Evolutionary conservation across 2,329 filamentous ascomycete genomes (phyloP).

Genomic region (Cladosporium sp.): DNA sequence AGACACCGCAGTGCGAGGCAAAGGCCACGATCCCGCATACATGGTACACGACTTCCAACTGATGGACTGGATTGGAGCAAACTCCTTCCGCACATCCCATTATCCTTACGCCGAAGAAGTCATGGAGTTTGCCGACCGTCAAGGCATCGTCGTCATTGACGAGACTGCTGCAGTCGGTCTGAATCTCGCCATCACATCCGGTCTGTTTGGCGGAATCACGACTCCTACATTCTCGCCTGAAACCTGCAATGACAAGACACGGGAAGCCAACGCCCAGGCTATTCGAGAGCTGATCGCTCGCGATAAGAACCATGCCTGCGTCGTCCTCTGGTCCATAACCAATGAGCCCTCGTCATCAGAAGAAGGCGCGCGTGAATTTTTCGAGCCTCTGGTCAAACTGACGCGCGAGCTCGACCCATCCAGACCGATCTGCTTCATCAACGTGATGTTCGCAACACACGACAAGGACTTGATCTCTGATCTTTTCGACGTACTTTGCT

Average conservation of each 20-base stretch:
- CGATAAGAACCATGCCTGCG: conserved; percentile 9
- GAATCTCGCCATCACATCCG: background rate
- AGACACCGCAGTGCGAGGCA: conserved; percentile 7
- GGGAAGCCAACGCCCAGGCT: background rate
- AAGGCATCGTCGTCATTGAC: conserved; percentile 8
- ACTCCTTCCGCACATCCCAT: conserved; percentile 12
- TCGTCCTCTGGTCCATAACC: conserved; percentile 7
- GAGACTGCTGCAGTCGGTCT: conserved; percentile 6
- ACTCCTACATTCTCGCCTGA: background rate
- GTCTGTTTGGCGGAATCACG: background rate
- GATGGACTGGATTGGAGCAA: conserved; percentile 9
- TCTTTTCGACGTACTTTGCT: conserved; percentile 2
- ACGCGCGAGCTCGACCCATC: conserved; percentile 4
- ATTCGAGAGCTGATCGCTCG: conserved; percentile 9
- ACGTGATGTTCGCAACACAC: background rate
- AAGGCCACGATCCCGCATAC: conserved; percentile 4
- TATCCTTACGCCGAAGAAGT: conserved; percentile 12
- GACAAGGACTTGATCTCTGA: conserved; percentile 7
- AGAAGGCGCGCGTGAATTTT: conserved; percentile 8
- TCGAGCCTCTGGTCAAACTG: conserved; percentile 4
- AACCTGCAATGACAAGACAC: background rate
- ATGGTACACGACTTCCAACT: conserved; percentile 13
- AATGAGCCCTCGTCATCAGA: conserved; percentile 9
- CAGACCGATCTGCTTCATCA: conserved; percentile 3
- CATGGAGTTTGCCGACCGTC: conserved; percentile 12